Base-by-base conservation (phyloP, 2,329 filamentous ascomycete genomes). In the Ilyonectria destructans region DNA sequence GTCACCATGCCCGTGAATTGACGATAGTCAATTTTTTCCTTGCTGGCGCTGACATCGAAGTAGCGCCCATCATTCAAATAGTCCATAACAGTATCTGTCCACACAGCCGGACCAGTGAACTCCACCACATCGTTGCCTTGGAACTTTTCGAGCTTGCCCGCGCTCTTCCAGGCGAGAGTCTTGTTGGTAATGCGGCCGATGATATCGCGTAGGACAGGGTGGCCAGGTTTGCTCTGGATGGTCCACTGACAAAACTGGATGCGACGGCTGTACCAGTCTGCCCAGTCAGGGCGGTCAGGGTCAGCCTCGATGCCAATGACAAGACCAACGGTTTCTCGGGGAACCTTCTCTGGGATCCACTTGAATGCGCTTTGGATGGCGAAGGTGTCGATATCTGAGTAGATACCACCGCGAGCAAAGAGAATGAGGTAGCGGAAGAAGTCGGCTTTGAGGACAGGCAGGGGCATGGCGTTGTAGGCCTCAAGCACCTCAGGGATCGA, bases 181-280 rank as follows among this genome's bases (percentile, higher is more conserved):
- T 95, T 90, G 71, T 93, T 88, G 0, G 96, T 97, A 77, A 99
- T 95, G 73, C 91, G 92, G 15, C 92, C 87, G 35, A 99, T 94
- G 68, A 97, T 89, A 69, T 98, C 94, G 69, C 95, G 90, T 66
- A 99, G 87, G 13, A 97, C 90, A 0, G 96, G 96, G 80, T 99
- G 96, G 12, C 96, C 96, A 0, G 96, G 93, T 82, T 99, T 99
- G 65, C 93, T 86, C 82, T 98, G 96, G 70, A 99, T 98, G 1
- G 96, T 99, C 96, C 96, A 99, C 81, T 99, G 96, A 83, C 96
- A 99, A 82, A 99, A 98, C 80, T 98, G 96, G 69, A 99, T 95
- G 71, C 96, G 90, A 67, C 96, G 92, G 71, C 94, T 96, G 85
- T 98, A 99, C 96, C 96, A 98, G 1, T 97, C 86, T 40, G 90